Evolutionary conservation across 805 yeast genomes (phyloP), one percentile per base, ranked within the genome.

Genomic region (Ogataea trehaloabstinens): DNA sequence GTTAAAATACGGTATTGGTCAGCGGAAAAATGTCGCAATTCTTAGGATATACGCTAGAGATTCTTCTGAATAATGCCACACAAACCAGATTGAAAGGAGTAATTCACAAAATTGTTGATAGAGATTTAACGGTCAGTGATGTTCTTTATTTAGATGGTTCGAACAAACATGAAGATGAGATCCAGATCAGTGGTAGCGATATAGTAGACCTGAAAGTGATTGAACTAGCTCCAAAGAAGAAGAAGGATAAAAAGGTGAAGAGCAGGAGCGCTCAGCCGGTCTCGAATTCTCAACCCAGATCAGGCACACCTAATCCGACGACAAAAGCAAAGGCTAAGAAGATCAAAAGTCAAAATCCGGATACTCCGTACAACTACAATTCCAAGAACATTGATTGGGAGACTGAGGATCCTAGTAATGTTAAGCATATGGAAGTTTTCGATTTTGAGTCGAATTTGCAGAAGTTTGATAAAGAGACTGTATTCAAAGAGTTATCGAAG

Each of bases 391-490:
- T 67, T 3, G 74, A 68, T 33, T 77, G 80, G 80, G 71, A 68
- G 37, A 39, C 45, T 7, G 77, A 70, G 29, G 76, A 73, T 41
- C 71, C 78, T 22, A 48, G 63, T 40, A 63, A 67, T 42, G 71
- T 76, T 57, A 70, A 76, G 48, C 45, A 61, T 15, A 58, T 70
- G 38, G 72, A 68, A 17, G 96, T 88, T 46, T 90, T 90, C 62
- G 96, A 90, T 59, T 90, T 90, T 61, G 86, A 78, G 39, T 81
- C 86, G 11, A 86, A 85, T 55, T 70, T 90, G 46, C 82, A 82
- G 18, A 78, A 80, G 68, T 90, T 90, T 54, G 93, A 90, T 60
- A 90, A 90, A 60, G 67, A 71, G 42, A 70, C 80, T 5, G 91
- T 89, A 3, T 84, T 90, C 60, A 85, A 83, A 34, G 88, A 87